These are phyloP conservation scores for Clathrospora elynae DNA, from an alignment of 2,329 filamentous ascomycete genomes.

Conservation along the genomic window DNA sequence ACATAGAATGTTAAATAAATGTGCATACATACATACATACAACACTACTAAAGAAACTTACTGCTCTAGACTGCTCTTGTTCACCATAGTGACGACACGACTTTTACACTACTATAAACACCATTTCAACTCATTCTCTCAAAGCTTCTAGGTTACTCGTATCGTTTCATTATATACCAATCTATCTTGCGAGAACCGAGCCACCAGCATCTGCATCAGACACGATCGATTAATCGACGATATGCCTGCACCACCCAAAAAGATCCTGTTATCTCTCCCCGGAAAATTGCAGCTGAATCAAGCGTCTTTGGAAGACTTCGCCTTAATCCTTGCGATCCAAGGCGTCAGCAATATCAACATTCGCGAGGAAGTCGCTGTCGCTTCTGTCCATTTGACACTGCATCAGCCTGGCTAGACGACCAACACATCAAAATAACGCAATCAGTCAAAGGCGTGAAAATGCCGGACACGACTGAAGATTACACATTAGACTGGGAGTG, in stretches of 20 bases:
- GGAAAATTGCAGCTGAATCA: constrained; percentile 20
- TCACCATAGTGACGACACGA: no score
- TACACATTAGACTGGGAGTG: constrained; percentile 20
- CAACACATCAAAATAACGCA: constrained; percentile 19
- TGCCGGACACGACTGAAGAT: constrained; percentile 18
- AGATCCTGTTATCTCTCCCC: constrained; percentile 15
- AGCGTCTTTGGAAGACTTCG: constrained; percentile 20
- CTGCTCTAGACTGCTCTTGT: no score
- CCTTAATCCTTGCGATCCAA: constrained; percentile 18
- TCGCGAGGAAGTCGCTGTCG: constrained; percentile 16
- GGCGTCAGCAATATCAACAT: constrained; percentile 17
- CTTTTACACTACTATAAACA: no score
- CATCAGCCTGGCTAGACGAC: constrained; percentile 17
- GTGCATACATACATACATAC: no score
- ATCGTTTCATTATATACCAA: background rate
- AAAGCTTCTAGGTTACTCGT: no score
- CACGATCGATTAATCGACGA: no score
- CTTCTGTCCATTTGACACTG: constrained; percentile 20
- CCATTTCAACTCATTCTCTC: no score
- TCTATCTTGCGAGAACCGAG: background rate
- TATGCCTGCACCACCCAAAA: constrained; percentile 16
- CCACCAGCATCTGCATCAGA: background rate
- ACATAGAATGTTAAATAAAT: no score
- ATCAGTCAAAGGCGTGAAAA: constrained; percentile 17
- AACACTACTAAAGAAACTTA: no score